Evolutionary conservation across 495 filamentous ascomycete species (phyloP).

Genomic region (Hyaloscypha bicolor): DNA sequence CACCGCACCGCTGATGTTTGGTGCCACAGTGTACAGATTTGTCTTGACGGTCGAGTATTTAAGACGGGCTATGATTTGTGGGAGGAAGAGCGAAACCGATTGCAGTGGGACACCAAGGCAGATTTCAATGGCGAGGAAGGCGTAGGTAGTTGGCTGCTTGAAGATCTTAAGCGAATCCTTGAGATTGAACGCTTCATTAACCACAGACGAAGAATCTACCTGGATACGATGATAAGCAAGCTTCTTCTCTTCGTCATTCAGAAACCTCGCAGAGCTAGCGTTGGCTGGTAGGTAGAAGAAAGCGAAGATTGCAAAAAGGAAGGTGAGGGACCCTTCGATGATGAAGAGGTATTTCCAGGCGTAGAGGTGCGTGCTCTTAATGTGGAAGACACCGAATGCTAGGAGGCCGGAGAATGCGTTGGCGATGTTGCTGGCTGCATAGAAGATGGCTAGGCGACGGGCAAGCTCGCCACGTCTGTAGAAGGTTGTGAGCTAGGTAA

Average conservation of each 20-base stretch:
- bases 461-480: conserved; percentile 81
- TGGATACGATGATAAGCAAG: conserved; percentile 75
- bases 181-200: conserved; percentile 71
- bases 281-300: conserved; percentile 70
- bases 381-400: conserved; percentile 77
- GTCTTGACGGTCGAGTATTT: conserved; percentile 67
- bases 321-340: conserved; percentile 68
- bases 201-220: conserved; percentile 69
- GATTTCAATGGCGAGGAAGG: conserved; percentile 64
- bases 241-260: conserved; percentile 64
- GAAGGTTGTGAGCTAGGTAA: conserved; percentile 50
- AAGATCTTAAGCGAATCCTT: conserved; percentile 55
- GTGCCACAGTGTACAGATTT: conserved; percentile 77
- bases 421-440: conserved; percentile 75
- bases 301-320: conserved; percentile 67
- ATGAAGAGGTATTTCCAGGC: conserved; percentile 79
- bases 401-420: conserved; percentile 75
- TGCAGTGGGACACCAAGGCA: conserved; percentile 79
- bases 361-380: conserved; percentile 46
- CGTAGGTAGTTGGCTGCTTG: conserved; percentile 30
- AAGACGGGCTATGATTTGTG: conserved; percentile 69
- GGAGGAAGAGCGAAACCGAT: conserved; percentile 70
- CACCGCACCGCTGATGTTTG: conserved; percentile 67
- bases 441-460: conserved; percentile 76
- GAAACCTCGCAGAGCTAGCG: conserved; percentile 63